Base-by-base conservation (phyloP, 371 early-diverging fungal species). In the Mortierella sp. region DNA sequence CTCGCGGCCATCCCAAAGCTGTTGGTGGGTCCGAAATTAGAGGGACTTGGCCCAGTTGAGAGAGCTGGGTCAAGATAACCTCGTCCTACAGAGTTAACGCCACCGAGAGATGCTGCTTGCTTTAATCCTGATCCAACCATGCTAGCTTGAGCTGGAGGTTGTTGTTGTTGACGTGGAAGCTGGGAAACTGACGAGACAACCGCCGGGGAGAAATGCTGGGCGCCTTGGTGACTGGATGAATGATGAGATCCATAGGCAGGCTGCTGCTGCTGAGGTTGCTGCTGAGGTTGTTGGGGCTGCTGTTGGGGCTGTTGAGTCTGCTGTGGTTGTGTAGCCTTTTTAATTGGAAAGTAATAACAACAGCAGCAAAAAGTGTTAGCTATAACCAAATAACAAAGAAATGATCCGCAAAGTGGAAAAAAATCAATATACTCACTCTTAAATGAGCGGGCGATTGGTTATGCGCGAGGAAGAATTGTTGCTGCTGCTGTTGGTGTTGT, bases 131-230 rank as follows among this genome's bases (percentile, higher is more conserved):
- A 61, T 22, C 72, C 68, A 13, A 74, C 50, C 65, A 80, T 61
- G 10, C 72, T 60, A 4, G 71, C 32, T 40, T 74, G 80, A 10
- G 72, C 22, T 9, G 77, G 40, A 19, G 74, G 28, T 28, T 28
- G 60, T 41, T 74, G 80, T 22, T 74, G 72, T 61, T 74, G 75
- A 40, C 80, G 80, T 0, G 80, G 50, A 24, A 80, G 55, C 47
- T 73, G 73, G 2, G 80, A 70, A 4, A 75, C 59, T 24, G 80
- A 68, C 15, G 75, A 61, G 16, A 74, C 67, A 22, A 74, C 71
- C 24, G 73, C 28, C 8, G 68, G 58, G 7, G 79, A 67, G 41
- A 78, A 78, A 19, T 73, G 73, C 59, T 78, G 79, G 1, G 79
- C 69, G 47, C 74, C 59, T 45, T 73, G 79, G 15, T 78, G 79